Percentiles rank a stretch among this genome's conserved stretches.
These are phyloP conservation scores for Chaetothyriales sp. DNA, from an alignment of 2,329 filamentous ascomycete species.

Conservation along the genomic window DNA sequence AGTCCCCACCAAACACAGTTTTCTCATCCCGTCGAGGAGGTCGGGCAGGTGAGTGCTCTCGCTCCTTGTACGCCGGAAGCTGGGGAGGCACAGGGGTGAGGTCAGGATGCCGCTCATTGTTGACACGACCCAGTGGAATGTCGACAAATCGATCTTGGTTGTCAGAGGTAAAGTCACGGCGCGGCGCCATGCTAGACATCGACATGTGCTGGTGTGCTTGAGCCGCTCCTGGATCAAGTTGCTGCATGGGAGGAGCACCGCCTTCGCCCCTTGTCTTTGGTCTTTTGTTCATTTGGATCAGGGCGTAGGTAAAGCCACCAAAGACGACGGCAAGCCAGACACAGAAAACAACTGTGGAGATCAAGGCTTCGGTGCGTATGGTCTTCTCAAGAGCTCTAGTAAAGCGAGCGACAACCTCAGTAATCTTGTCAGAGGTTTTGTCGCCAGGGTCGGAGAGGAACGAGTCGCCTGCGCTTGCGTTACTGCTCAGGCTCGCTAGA, in stretches of 20 bases:
- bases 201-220: not conserved
- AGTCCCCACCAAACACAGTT: not conserved
- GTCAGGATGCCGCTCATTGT: slow-evolving; percentile 4
- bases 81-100: not conserved
- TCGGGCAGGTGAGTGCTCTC: not conserved
- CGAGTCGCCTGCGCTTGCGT: slow-evolving; percentile 40
- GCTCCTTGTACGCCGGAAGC: not conserved
- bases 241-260: slow-evolving; percentile 25
- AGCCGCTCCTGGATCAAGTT: not conserved
- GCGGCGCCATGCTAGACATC: slow-evolving; percentile 1
- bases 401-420: slow-evolving; percentile 56
- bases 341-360: slow-evolving; percentile 53
- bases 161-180: slow-evolving; percentile 10
- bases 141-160: slow-evolving; percentile 23
- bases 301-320: slow-evolving; percentile 53
- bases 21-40: not conserved
- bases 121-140: slow-evolving; percentile 24
- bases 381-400: slow-evolving; percentile 49
- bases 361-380: slow-evolving; percentile 63
- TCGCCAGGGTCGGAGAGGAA: slow-evolving; percentile 67
- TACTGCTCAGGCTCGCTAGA: slow-evolving; percentile 36
- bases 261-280: slow-evolving; percentile 49
- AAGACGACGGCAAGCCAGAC: slow-evolving; percentile 39
- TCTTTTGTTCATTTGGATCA: slow-evolving; percentile 43
- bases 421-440: slow-evolving; percentile 66